phyloP scores from a whole-genome alignment of 257 asterid species.

The Leptodermis oblonga region DNA sequence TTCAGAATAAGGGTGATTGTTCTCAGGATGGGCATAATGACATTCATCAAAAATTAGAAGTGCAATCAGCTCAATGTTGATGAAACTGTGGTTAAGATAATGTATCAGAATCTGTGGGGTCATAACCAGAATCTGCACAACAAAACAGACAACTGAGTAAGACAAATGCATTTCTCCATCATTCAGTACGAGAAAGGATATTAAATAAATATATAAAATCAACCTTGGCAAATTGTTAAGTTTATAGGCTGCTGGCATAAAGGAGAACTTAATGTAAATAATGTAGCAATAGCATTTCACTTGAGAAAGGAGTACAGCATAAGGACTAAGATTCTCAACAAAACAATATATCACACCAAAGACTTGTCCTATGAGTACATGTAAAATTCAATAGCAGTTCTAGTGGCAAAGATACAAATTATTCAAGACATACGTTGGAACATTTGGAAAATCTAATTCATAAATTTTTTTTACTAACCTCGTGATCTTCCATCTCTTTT shows the following conservation, averaged over 20 bases:
- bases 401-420: background rate
- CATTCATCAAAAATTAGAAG: constrained; percentile 98
- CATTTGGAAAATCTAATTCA: constrained; percentile 3
- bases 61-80: constrained; percentile 69
- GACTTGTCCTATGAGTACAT: background rate
- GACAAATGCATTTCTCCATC: background rate
- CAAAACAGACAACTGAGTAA: background rate
- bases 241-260: background rate
- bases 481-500: constrained; percentile 70
- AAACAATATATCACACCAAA: background rate
- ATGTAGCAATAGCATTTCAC: background rate
- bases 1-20: constrained; percentile 94
- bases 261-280: background rate
- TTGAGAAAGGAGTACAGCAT: background rate
- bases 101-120: constrained; percentile 81
- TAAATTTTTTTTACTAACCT: constrained; percentile 55
- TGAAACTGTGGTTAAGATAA: constrained; percentile 73
- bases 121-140: constrained; percentile 88
- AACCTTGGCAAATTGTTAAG: background rate
- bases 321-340: background rate
- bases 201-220: background rate
- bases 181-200: background rate
- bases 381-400: background rate
- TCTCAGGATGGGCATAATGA: constrained; percentile 89
- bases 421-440: background rate